Evolutionary conservation across 2,329 filamentous ascomycete species (phyloP), one percentile per base, ranked within the genome.

Genomic region (Cercospora sp.): DNA sequence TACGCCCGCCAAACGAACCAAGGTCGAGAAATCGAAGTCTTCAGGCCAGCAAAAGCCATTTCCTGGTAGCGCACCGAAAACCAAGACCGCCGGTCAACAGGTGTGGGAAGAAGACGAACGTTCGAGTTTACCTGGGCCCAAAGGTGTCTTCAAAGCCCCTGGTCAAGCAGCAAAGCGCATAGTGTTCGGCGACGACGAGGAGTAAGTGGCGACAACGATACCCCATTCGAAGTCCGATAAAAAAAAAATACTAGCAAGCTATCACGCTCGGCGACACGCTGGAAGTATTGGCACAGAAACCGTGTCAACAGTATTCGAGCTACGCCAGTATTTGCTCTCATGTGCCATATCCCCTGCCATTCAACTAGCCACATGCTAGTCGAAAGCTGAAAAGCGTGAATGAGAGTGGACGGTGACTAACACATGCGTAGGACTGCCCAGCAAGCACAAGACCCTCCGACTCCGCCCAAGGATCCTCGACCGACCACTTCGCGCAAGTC

Each of bases 401-500:
- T 23, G 18, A 6, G 20, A 12, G 20, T 26, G 23, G 5, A 55
- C 23, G 7, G 13, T 23, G n/a, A 42, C 42, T 48, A 28, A 60
- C 63, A 65, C 30, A 16, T 60, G 51, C n/a, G 1, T 31, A 69
- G 55, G 23, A 26, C 61, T 12, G 16, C 62, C 58, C 39, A 65
- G n/a, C 36, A 42, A 48, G 45, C 45, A 33, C 57, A 23, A 48
- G 20, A 10, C 3, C 45, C 20, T 7, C 13, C 48, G 10, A 20
- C 62, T 28, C 36, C 51, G 31, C 20, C 59, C 13, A 57, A 45
- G 18, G 26, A 58, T 9, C 36, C 53, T 55, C 68, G 58, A 23
- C 65, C 67, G 61, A 58, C 65, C 13, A 65, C 53, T 20, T 63
- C 65, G 8, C 72, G 75, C 23, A 90, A 90, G 76, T 87, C 86